These are phyloP conservation scores for Apiospora pterosperma DNA, from an alignment of 2,329 filamentous ascomycete species.

Conservation along the genomic window DNA sequence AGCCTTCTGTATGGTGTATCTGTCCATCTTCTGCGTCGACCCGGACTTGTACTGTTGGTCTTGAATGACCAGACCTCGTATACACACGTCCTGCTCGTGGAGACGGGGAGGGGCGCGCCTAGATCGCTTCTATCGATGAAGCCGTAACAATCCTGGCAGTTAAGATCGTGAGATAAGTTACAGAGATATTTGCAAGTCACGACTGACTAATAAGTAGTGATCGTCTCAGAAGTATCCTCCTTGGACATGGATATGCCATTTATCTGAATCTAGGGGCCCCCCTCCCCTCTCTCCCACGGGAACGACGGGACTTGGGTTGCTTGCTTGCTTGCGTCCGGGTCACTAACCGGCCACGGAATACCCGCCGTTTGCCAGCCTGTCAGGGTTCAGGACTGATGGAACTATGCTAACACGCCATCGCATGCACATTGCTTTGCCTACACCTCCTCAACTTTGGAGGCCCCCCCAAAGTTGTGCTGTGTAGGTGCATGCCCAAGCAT, in stretches of 20 bases:
- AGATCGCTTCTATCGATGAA: background rate
- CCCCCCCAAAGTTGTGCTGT: background rate
- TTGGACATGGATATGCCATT: background rate
- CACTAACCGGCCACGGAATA: background rate
- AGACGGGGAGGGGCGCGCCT: background rate
- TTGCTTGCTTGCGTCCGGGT: background rate
- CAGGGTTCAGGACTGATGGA: background rate
- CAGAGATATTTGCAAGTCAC: background rate
- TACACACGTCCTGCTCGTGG: background rate
- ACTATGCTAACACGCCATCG: background rate
- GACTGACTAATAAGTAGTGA: background rate
- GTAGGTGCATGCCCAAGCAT: background rate
- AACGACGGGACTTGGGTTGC: background rate
- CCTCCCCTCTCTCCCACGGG: background rate
- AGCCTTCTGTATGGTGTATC: background rate
- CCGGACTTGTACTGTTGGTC: background rate
- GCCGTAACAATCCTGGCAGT: background rate
- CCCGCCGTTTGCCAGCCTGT: background rate
- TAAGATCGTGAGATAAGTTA: background rate
- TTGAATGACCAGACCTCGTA: no score
- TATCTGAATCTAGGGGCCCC: background rate
- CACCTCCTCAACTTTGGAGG: background rate
- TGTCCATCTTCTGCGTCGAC: background rate
- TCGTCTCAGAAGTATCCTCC: background rate
- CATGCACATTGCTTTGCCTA: background rate